Conservation (phyloP, 768 basidiomycete genomes). For the Pleurotus sapidus region DNA sequence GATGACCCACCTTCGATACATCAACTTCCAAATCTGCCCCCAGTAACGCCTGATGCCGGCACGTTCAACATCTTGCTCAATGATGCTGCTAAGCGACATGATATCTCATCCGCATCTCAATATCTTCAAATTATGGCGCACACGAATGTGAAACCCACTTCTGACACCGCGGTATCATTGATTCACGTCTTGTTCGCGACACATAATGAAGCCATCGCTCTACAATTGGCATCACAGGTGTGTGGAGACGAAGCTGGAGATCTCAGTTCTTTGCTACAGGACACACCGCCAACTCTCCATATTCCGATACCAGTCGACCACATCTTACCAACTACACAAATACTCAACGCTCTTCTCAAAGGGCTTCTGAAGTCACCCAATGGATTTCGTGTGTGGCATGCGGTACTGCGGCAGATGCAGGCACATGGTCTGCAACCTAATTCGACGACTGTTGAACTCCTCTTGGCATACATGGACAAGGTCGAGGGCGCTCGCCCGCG, state of each 20-base stretch:
- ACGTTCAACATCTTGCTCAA: slow-evolving; percentile 68
- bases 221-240: slow-evolving; percentile 46
- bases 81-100: slow-evolving; percentile 40
- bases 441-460: slow-evolving; percentile 48
- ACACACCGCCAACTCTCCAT: slow-evolving; percentile 11
- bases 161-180: slow-evolving; percentile 48
- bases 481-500: slow-evolving; percentile 39
- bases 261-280: slow-evolving; percentile 22
- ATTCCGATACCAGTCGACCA: slow-evolving; percentile 27
- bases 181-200: slow-evolving; percentile 52
- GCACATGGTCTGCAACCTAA: slow-evolving; percentile 48
- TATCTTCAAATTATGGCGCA: slow-evolving; percentile 46
- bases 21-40: slow-evolving; percentile 7
- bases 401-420: slow-evolving; percentile 56
- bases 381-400: slow-evolving; percentile 46
- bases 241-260: slow-evolving; percentile 31
- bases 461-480: slow-evolving; percentile 51
- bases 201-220: slow-evolving; percentile 45
- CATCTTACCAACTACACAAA: slow-evolving; percentile 36
- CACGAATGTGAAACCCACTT: slow-evolving; percentile 41
- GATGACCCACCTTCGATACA: slow-evolving; percentile 9
- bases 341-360: slow-evolving; percentile 63
- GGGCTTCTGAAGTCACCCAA: slow-evolving; percentile 40
- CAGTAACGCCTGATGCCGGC: slow-evolving; percentile 44
- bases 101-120: slow-evolving; percentile 41